Conservation (phyloP, 1,139 yeast species). For the Hyphopichia wangnamkhiaoensis region DNA sequence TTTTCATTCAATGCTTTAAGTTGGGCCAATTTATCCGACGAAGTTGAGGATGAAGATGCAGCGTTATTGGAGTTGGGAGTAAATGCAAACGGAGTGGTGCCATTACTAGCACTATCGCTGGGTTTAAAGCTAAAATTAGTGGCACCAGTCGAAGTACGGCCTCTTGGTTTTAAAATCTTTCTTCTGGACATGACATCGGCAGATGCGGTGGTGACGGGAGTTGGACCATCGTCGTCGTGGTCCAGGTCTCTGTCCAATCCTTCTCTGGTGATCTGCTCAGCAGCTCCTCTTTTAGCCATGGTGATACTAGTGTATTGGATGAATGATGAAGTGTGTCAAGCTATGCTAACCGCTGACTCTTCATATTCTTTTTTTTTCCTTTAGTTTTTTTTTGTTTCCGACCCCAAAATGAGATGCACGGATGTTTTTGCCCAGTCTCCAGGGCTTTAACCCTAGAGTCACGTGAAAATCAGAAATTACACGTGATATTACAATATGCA, state of each 20-base stretch:
- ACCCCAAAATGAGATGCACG: no score
- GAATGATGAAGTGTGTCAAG: background rate
- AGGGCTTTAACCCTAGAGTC: no score
- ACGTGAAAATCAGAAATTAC: background rate
- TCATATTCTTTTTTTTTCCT: background rate
- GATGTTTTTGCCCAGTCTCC: no score
- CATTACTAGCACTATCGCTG: background rate
- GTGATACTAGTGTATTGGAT: background rate
- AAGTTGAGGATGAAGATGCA: constrained; percentile 5
- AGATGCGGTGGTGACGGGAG: constrained; percentile 51
- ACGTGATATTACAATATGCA: background rate
- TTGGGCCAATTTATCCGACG: constrained; percentile 33
- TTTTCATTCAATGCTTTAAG: constrained; percentile 69
- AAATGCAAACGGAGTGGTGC: background rate
- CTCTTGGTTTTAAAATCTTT: constrained; percentile 63
- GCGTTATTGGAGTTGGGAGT: background rate
- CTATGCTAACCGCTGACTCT: background rate
- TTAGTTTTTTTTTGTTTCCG: no score
- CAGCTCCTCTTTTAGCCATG: constrained; percentile 73
- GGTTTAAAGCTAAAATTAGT: constrained; percentile 1
- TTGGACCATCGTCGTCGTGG: constrained; percentile 37
- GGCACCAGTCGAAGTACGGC: constrained; percentile 13
- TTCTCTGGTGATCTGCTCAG: constrained; percentile 56
- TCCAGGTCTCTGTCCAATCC: constrained; percentile 26
- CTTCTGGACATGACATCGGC: constrained; percentile 65